These are phyloP conservation scores for Saccharomycopsis sp. DNA, from an alignment of 805 yeast genomes.

Conservation along the genomic window DNA sequence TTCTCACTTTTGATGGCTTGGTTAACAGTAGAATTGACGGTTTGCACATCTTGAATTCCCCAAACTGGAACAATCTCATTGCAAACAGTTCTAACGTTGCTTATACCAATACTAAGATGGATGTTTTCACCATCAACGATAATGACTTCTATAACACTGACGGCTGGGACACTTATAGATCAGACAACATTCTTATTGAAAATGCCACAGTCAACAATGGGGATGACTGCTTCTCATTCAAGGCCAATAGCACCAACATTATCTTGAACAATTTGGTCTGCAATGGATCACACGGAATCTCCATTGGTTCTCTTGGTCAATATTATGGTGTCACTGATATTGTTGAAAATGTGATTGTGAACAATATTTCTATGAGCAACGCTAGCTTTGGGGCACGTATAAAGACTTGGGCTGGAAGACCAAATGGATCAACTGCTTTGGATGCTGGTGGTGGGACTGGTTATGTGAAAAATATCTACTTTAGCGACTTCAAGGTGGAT, in stretches of 20 bases:
- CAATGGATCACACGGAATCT: constrained; percentile 22
- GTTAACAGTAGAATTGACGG: constrained; percentile 11
- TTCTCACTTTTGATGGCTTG: constrained; percentile 5
- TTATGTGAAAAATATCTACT: constrained; percentile 18
- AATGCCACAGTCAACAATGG: constrained; percentile 19
- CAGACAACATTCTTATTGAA: constrained; percentile 14
- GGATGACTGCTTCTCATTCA: constrained; percentile 22
- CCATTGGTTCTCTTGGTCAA: constrained; percentile 22
- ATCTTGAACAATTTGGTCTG: constrained; percentile 19
- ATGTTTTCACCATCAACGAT: constrained; percentile 16
- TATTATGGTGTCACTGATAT: constrained; percentile 17
- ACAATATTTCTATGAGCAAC: constrained; percentile 12
- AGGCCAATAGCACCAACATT: constrained; percentile 20
- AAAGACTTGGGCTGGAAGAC: constrained; percentile 14
- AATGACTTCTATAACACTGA: constrained; percentile 21
- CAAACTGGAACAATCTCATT: constrained; percentile 7
- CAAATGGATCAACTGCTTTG: neutral
- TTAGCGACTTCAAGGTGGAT: constrained; percentile 8
- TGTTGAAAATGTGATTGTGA: constrained; percentile 16
- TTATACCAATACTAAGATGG: constrained; percentile 11
- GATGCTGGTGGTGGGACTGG: constrained; percentile 21
- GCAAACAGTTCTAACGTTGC: constrained; percentile 17
- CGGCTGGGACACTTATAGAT: constrained; percentile 20
- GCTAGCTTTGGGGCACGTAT: constrained; percentile 21
- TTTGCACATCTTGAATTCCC: constrained; percentile 20